These are phyloP conservation scores for Melastoma malabathricum DNA, from an alignment of 345 rosid genomes.

Conservation along the genomic window DNA sequence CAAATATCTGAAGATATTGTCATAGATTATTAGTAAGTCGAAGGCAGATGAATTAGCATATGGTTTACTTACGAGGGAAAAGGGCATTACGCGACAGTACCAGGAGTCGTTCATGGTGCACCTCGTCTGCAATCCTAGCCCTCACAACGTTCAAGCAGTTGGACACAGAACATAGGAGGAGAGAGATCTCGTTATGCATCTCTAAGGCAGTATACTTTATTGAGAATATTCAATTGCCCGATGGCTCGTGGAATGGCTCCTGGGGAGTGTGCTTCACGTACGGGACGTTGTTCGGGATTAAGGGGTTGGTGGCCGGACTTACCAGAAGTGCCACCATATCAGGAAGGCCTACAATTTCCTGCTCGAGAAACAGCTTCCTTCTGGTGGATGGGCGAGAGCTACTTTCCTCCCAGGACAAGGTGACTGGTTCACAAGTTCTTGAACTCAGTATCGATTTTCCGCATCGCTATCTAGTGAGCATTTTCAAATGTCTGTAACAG, in stretches of 20 bases:
- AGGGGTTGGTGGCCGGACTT: slow-evolving; percentile 41
- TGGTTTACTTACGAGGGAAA: too few relatives aligned
- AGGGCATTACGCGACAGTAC: too few relatives aligned
- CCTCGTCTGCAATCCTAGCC: slow-evolving; percentile 59
- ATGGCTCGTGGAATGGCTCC: slow-evolving; percentile 79
- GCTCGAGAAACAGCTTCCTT: slow-evolving; percentile 35
- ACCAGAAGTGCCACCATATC: slow-evolving; percentile 18
- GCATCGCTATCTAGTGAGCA: too few relatives aligned
- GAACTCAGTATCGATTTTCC: too few relatives aligned
- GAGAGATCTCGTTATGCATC: slow-evolving; percentile 29
- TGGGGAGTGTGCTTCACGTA: slow-evolving; percentile 80
- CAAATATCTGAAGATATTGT: slow-evolving; percentile 52
- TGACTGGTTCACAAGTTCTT: slow-evolving; percentile 5
- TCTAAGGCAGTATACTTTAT: slow-evolving; percentile 36
- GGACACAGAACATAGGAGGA: slow-evolving; percentile 19
- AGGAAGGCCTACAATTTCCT: slow-evolving; percentile 47
- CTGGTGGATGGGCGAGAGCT: slow-evolving; percentile 74
- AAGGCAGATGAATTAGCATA: too few relatives aligned
- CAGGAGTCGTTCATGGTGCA: slow-evolving; percentile 35
- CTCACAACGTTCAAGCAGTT: slow-evolving; percentile 22
- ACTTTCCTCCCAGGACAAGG: slow-evolving; percentile 48
- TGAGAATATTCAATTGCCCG: slow-evolving; percentile 29
- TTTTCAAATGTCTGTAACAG: too few relatives aligned
- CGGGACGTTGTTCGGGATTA: slow-evolving; percentile 74
- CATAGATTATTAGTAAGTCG: slow-evolving; percentile 56